Conservation (phyloP, 192 early-diverging fungal species). For the Jimgerdemannia flammicorona region DNA sequence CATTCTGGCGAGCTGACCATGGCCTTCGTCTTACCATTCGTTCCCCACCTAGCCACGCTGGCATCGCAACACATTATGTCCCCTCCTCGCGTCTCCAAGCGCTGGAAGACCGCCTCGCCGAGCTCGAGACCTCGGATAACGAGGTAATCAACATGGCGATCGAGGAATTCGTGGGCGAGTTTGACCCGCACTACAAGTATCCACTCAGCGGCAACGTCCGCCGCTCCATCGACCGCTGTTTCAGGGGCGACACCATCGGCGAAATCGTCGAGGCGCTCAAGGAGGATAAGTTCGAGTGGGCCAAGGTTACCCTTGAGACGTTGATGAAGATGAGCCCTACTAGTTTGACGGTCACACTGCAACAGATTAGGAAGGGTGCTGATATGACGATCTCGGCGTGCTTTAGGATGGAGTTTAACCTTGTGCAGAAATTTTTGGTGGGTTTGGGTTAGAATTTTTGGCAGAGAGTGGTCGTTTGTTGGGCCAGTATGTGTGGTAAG, state of each 20-base stretch:
- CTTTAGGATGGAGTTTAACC: constrained; percentile 81
- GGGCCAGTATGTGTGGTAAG: no score
- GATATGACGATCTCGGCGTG: constrained; percentile 69
- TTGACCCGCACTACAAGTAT: constrained; percentile 32
- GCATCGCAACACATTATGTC: constrained; percentile 96
- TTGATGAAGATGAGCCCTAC: constrained; percentile 77
- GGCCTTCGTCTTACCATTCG: neutral
- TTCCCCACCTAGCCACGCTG: constrained; percentile 56
- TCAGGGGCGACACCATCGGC: constrained; percentile 77
- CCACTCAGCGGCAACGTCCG: constrained; percentile 43
- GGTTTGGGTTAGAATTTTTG: neutral
- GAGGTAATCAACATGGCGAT: constrained; percentile 81
- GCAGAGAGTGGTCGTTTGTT: neutral
- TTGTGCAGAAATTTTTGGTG: constrained; percentile 72
- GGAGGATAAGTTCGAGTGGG: constrained; percentile 71
- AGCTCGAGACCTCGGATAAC: constrained; percentile 71
- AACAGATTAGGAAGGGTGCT: constrained; percentile 73
- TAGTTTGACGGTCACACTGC: constrained; percentile 84
- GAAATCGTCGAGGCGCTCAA: constrained; percentile 80
- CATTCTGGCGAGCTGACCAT: no score
- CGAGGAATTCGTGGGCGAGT: constrained; percentile 85
- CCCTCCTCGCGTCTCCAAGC: constrained; percentile 77
- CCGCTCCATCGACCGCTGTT: constrained; percentile 74
- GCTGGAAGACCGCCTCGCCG: constrained; percentile 77
- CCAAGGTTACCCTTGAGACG: constrained; percentile 55